Conservation (phyloP, 108 stramenopile genomes). For the Poteriospumella lacustris region DNA sequence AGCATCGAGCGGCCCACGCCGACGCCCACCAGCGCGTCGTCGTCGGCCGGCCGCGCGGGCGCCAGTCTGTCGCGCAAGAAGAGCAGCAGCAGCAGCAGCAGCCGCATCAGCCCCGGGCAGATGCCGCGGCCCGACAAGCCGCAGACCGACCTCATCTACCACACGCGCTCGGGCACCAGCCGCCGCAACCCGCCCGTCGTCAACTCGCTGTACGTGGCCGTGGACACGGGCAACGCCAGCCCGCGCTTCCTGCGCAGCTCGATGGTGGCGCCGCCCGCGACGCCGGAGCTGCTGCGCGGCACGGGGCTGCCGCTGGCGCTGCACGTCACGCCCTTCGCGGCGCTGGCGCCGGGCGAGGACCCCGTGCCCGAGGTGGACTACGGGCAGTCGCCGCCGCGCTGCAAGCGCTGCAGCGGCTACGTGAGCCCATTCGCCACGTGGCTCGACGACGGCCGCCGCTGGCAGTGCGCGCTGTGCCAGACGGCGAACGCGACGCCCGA, state of each 20-base stretch:
- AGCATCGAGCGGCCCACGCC: too few relatives aligned
- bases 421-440: neutral
- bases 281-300: too few relatives aligned
- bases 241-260: neutral
- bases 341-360: neutral
- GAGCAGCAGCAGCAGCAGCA: neutral
- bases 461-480: neutral
- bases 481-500: neutral
- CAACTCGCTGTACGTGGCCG: neutral
- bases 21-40: too few relatives aligned
- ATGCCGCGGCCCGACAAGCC: neutral
- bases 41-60: too few relatives aligned
- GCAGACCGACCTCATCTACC: neutral
- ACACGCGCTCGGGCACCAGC: neutral
- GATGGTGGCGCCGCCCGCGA: neutral
- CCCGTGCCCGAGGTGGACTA: neutral
- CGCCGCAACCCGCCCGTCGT: neutral
- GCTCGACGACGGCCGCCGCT: neutral
- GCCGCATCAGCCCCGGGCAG: neutral
- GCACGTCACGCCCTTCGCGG: neutral
- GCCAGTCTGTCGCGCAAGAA: too few relatives aligned
- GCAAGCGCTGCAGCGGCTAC: neutral
- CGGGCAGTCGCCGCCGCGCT: neutral
- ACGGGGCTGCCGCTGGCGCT: neutral
- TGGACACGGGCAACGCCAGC: slow-evolving; percentile 4